These are phyloP conservation scores for Aeschynomene evenia DNA, from an alignment of 306 rosid genomes.

Conservation along the genomic window DNA sequence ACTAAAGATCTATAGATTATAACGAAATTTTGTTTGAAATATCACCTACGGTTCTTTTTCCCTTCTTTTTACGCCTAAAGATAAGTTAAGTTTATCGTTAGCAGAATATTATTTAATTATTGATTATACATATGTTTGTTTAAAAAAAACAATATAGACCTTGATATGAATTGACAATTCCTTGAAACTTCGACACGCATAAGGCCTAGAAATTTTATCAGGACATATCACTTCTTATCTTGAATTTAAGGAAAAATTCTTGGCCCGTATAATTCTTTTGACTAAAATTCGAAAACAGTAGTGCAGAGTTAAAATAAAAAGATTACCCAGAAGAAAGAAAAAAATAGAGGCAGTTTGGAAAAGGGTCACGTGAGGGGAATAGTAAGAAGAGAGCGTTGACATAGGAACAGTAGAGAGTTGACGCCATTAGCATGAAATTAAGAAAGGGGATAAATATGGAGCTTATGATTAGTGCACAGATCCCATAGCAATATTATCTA, in stretches of 20 bases:
- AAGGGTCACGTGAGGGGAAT: constrained; percentile 37
- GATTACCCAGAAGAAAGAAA: background rate
- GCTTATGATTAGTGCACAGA: constrained; percentile 65
- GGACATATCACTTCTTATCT: background rate
- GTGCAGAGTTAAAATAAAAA: background rate
- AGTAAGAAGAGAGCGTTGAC: constrained; percentile 38
- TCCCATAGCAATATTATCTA: constrained; percentile 45
- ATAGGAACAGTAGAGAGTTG: constrained; percentile 33
- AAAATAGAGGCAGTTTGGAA: background rate
- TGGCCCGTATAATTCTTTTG: background rate
- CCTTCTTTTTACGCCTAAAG: too few species aligned
- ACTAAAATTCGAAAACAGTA: background rate
- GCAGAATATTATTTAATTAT: too few species aligned
- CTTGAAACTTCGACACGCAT: background rate
- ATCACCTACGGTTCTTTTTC: background rate
- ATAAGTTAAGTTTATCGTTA: too few species aligned
- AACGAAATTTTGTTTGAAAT: background rate
- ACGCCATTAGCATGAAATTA: constrained; percentile 29
- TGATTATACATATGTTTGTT: too few species aligned
- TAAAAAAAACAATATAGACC: background rate
- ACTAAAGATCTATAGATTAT: background rate
- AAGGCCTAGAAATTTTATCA: background rate
- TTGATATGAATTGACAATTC: background rate
- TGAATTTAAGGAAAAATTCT: background rate
- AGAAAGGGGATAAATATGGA: constrained; percentile 11